Percentiles rank a stretch among this genome's conserved stretches.
Conservation (phyloP, 768 basidiomycete species). For the Russula brevipes region DNA sequence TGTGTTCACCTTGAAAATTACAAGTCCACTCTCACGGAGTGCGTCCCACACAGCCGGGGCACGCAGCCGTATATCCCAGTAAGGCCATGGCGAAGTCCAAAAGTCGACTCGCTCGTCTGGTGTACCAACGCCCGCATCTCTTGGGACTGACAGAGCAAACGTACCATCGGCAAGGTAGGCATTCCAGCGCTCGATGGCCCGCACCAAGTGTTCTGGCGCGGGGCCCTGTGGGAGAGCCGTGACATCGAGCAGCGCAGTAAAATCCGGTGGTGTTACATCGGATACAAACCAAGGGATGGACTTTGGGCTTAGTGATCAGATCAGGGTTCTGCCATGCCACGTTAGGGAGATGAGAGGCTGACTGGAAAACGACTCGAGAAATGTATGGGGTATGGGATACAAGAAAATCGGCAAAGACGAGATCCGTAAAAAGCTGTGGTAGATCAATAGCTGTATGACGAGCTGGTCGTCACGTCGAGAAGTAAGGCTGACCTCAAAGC, state of each 20-base stretch:
- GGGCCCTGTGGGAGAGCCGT: conserved; percentile 30
- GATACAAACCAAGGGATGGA: conserved; percentile 97
- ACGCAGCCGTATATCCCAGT: conserved; percentile 62
- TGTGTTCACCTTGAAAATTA: conserved; percentile 71
- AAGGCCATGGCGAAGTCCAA: conserved; percentile 72
- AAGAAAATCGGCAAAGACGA: conserved; percentile 90
- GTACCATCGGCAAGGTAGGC: conserved; percentile 60
- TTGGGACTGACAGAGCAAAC: conserved; percentile 69
- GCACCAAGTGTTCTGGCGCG: conserved; percentile 40
- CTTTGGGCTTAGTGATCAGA: conserved; percentile 60
- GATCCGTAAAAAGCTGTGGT: conserved; percentile 79
- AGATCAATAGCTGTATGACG: not conserved
- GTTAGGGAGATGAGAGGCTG: conserved; percentile 28
- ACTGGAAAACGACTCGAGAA: conserved; percentile 87
- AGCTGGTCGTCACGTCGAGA: not conserved
- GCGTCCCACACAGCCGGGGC: conserved; percentile 48
- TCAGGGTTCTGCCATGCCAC: not conserved
- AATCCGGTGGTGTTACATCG: conserved; percentile 87
- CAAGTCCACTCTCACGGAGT: conserved; percentile 55
- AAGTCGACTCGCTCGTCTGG: conserved; percentile 44
- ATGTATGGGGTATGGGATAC: conserved; percentile 85
- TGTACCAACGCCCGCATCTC: conserved; percentile 51
- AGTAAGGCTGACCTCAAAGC: conserved; percentile 65
- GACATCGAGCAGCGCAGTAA: conserved; percentile 38
- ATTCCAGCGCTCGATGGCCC: conserved; percentile 69